A percentile compares a stretch with the other conserved stretches of the same genome.
phyloP scores from a whole-genome alignment of 2,329 filamentous ascomycete species.

The Aciculosporium take region DNA sequence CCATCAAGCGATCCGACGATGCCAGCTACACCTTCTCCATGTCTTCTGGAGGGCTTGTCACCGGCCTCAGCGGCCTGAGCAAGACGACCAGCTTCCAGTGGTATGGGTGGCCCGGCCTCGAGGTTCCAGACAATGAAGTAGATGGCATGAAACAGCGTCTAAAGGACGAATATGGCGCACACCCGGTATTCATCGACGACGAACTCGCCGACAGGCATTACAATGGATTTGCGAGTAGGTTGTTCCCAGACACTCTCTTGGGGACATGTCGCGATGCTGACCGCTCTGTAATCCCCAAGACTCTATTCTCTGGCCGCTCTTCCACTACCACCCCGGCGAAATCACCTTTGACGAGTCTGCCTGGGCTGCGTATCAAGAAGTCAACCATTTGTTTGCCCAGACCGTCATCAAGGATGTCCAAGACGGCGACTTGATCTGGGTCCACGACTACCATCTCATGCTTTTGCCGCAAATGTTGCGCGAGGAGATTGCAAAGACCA shows the following conservation, averaged over 20 bases:
- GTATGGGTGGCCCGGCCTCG: constrained; percentile 95
- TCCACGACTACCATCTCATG: constrained; percentile 98
- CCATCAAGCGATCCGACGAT: constrained; percentile 85
- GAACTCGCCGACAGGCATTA: constrained; percentile 91
- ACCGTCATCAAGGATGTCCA: constrained; percentile 74
- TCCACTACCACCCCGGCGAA: constrained; percentile 97
- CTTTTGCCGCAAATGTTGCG: constrained; percentile 89
- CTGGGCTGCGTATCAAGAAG: constrained; percentile 86
- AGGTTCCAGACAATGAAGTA: constrained; percentile 76
- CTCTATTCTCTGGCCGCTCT: constrained; percentile 94
- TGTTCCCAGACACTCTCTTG: neutral
- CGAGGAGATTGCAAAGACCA: constrained; percentile 65
- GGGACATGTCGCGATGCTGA: neutral
- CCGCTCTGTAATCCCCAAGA: constrained; percentile 36
- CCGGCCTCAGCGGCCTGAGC: constrained; percentile 76
- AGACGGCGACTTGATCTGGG: constrained; percentile 92
- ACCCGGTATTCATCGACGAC: constrained; percentile 86
- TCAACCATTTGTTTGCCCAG: constrained; percentile 84
- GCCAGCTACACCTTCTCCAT: constrained; percentile 88
- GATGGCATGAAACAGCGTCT: constrained; percentile 59
- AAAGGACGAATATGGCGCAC: constrained; percentile 75
- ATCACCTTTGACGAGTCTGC: constrained; percentile 94
- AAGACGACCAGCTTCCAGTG: constrained; percentile 93
- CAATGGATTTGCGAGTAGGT: constrained; percentile 89
- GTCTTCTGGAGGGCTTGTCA: constrained; percentile 93